A percentile compares a stretch with the other conserved stretches of the same genome.
These are phyloP conservation scores for Sclerotinia nivalis DNA, from an alignment of 2,329 filamentous ascomycete species.

Conservation along the genomic window DNA sequence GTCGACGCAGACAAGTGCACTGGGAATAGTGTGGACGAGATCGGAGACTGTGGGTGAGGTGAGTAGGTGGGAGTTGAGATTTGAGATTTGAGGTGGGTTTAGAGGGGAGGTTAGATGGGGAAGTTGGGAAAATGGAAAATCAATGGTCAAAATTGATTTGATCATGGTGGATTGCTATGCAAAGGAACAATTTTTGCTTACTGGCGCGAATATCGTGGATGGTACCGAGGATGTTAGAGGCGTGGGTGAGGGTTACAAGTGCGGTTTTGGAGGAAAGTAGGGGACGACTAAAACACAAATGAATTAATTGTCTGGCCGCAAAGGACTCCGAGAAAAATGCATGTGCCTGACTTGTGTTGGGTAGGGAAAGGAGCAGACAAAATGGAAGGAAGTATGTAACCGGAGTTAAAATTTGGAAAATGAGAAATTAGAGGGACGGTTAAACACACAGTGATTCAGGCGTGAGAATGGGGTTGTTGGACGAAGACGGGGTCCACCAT, in stretches of 20 bases:
- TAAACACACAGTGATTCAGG: slow-evolving; percentile 14
- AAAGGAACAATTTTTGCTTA: neutral
- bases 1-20: slow-evolving; percentile 69
- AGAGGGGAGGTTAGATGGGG: neutral
- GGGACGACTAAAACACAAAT: neutral
- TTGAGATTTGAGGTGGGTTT: neutral
- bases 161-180: neutral
- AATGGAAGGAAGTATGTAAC: neutral
- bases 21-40: slow-evolving; percentile 50
- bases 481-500: slow-evolving; percentile 63
- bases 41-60: slow-evolving; percentile 47
- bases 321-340: neutral
- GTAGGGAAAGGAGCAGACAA: neutral
- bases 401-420: neutral
- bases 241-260: slow-evolving; percentile 72
- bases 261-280: slow-evolving; percentile 65
- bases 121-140: too few species aligned
- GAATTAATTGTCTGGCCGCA: neutral
- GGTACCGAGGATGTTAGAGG: slow-evolving; percentile 71
- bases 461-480: slow-evolving; percentile 44
- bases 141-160: neutral
- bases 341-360: too few species aligned
- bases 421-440: neutral
- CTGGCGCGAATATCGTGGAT: slow-evolving; percentile 60
- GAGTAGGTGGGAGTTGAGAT: neutral